Evolutionary conservation across 169 alveolate genomes (phyloP).

Genomic region (Ophryocystis elektroscirrha): DNA sequence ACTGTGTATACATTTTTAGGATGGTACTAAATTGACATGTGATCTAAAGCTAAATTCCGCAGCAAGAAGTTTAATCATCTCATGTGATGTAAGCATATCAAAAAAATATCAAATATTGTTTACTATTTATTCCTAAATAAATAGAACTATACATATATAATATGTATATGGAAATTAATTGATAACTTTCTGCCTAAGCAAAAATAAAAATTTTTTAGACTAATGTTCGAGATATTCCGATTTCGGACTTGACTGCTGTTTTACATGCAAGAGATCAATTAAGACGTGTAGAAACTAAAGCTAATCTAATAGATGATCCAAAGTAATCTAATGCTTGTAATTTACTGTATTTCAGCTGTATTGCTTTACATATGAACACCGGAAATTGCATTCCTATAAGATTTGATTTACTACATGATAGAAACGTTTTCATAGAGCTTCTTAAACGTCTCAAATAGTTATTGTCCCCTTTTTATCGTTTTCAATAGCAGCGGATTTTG

Average conservation of each 20-base stretch:
- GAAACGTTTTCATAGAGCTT: conserved; percentile 10
- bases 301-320: conserved; percentile 22
- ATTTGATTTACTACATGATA: conserved; percentile 19
- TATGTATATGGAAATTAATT: not conserved
- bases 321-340: no score
- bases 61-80: conserved; percentile 6
- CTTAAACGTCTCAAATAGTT: conserved; percentile 2
- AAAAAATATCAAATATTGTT: not conserved
- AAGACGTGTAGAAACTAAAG: conserved; percentile 29
- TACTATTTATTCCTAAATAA: not conserved
- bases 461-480: no score
- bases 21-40: conserved; percentile 13
- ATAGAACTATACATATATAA: not conserved
- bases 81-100: conserved; percentile 16
- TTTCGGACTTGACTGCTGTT: conserved; percentile 9
- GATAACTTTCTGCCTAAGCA: not conserved
- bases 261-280: conserved; percentile 26
- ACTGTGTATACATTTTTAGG: no score
- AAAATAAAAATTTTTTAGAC: not conserved
- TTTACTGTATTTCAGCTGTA: no score
- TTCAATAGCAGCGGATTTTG: no score
- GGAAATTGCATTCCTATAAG: conserved; percentile 33
- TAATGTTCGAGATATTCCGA: conserved; percentile 16
- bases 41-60: conserved; percentile 1
- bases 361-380: conserved; percentile 29